Conservation (phyloP, 1,139 yeast genomes). For the Candida labiduridarum region DNA sequence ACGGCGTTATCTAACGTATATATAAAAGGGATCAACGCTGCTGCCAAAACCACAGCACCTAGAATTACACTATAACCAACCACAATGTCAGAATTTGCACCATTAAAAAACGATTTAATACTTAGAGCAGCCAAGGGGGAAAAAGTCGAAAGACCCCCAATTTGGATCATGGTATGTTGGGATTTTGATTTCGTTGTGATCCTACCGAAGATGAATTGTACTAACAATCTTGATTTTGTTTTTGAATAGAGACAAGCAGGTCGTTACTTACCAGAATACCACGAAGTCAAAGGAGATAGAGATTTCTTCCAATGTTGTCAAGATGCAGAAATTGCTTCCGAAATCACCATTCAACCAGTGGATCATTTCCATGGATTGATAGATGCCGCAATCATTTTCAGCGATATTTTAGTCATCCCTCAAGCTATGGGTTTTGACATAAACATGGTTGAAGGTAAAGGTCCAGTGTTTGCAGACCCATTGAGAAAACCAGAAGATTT, state of each 20-base stretch:
- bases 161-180: conserved; percentile 86
- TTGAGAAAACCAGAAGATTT: conserved; percentile 75
- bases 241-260: conserved; percentile 74
- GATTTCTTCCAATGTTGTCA: conserved; percentile 94
- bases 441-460: conserved; percentile 91
- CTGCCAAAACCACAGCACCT: not conserved
- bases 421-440: conserved; percentile 98
- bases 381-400: conserved; percentile 96
- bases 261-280: conserved; percentile 89
- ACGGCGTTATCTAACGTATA: not conserved
- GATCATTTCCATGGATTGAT: conserved; percentile 85
- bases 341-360: conserved; percentile 93
- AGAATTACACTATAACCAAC: not conserved
- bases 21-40: not conserved
- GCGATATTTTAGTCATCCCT: conserved; percentile 94
- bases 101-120: conserved; percentile 83
- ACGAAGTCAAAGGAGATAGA: conserved; percentile 79
- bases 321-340: conserved; percentile 91
- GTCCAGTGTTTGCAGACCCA: conserved; percentile 92
- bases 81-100: conserved; percentile 53
- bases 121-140: conserved; percentile 84
- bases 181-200: not conserved
- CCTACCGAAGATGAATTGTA: not conserved
- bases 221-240: conserved; percentile 12
- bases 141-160: conserved; percentile 92